Base-by-base conservation (phyloP, 208 protist genomes). In the Leptomonas pyrrhocoris region DNA sequence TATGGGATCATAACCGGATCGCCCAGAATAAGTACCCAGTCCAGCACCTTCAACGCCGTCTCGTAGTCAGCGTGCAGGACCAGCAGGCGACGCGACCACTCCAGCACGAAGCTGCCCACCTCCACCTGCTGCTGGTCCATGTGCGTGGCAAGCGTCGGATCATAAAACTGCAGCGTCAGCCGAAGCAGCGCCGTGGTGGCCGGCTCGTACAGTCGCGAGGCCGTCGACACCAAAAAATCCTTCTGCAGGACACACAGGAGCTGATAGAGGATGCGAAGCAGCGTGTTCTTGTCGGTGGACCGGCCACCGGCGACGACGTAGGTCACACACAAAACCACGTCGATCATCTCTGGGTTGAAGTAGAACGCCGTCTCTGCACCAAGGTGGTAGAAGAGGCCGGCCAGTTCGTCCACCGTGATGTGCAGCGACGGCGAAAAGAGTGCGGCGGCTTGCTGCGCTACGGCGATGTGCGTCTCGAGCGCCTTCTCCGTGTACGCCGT, bases 141-240 rank as follows among this genome's bases (percentile, higher is more conserved):
- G 80, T 95, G 88, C 4, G 86, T 71, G 21, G 85, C 85, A 8
- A 97, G 83, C 2, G 65, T 69, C 1, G 94, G 92, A 75, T 96
- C 92, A 54, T 92, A 92, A 75, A 96, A 98, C 75, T 98, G 94
- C 51, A 98, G 84, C 49, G 97, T 59, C n/a, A 97, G 74, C n/a
- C 87, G 83, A 38, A 95, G 79, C 42, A 96, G 53, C 25, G 48
- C 19, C 27, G 49, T 36, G 16, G 75, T 72, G 23, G 68, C 69
- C 1, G 59, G 46, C 40, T 81, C 76, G 79, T 89, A 89, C 18
- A 80, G 67, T 18, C 63, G 79, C 30, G 85, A 86, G 0, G 74
- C 58, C 36, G 28, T 72, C 15, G 83, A 74, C 25, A 79, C 48
- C 8, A 90, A 30, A 58, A 82, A 89, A 38, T 89, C 80, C 19